Percentiles rank a stretch among this genome's conserved stretches.
phyloP scores from a whole-genome alignment of 140 eudicot species.

The Anethum foeniculum region DNA sequence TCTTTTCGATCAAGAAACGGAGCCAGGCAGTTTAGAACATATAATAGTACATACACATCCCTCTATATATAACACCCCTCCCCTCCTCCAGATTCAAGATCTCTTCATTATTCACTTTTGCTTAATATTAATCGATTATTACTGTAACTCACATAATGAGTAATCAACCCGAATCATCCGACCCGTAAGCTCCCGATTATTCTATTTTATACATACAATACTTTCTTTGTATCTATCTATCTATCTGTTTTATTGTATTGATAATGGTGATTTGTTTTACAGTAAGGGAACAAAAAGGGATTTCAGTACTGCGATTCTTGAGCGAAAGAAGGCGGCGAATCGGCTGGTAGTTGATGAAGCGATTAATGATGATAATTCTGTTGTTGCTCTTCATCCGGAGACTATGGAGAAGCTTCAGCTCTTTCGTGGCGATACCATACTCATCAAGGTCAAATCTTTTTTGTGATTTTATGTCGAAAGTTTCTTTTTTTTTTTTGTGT shows the following conservation, averaged over 20 bases:
- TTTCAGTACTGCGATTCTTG: slow-evolving; percentile 44
- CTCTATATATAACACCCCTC: too few relatives aligned
- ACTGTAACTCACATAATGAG: too few relatives aligned
- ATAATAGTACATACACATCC: too few relatives aligned
- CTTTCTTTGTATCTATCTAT: neutral
- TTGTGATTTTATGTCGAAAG: neutral
- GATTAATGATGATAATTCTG: slow-evolving; percentile 45
- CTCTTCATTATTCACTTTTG: too few relatives aligned
- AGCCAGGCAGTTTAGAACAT: too few relatives aligned
- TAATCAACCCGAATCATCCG: slow-evolving; percentile 46
- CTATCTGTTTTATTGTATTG: neutral
- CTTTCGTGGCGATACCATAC: slow-evolving; percentile 45
- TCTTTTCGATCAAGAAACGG: too few relatives aligned
- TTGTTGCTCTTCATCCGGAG: slow-evolving; percentile 34
- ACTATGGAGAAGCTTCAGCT: slow-evolving; percentile 57
- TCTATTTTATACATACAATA: too few relatives aligned
- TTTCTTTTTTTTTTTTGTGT: too few relatives aligned
- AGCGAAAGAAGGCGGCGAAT: slow-evolving; percentile 47
- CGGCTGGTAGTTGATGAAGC: slow-evolving; percentile 50
- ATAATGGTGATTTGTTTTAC: neutral
- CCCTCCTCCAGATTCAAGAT: too few relatives aligned
- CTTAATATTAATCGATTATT: too few relatives aligned
- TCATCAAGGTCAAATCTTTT: slow-evolving; percentile 25
- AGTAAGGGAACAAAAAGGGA: slow-evolving; percentile 37
- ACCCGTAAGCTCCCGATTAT: slow-evolving; percentile 20